phyloP scores from a whole-genome alignment of 2,329 filamentous ascomycete species.

The Xylariaceae sp. region DNA sequence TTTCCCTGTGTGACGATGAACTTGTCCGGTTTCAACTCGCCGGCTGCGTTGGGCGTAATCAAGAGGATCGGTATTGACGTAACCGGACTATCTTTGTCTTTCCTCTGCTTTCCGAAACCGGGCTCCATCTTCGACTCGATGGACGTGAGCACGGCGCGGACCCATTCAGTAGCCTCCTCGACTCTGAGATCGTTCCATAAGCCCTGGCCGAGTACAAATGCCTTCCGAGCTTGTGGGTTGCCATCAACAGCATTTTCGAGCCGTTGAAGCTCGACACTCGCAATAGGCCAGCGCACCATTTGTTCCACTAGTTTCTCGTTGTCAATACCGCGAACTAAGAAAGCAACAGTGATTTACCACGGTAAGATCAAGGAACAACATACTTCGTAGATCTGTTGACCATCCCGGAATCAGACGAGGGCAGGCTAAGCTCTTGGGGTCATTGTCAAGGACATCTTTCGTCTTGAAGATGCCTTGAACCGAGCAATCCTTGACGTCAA shows the following conservation, averaged over 20 bases:
- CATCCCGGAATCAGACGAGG: constrained; percentile 28
- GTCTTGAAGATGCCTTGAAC: constrained; percentile 45
- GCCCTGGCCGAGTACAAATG: constrained; percentile 42
- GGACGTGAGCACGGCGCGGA: constrained; percentile 31
- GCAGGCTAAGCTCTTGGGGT: constrained; percentile 38
- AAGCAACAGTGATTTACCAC: no score
- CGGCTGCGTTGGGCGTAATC: constrained; percentile 42
- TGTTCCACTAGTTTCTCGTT: constrained; percentile 32
- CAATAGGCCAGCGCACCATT: constrained; percentile 39
- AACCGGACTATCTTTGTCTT: no score
- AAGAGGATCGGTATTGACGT: constrained; percentile 32
- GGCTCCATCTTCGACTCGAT: constrained; percentile 24
- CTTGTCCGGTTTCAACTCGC: constrained; percentile 40
- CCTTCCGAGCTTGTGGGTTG: constrained; percentile 30
- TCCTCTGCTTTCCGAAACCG: no score
- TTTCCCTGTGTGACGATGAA: constrained; percentile 43
- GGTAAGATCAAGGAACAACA: no score
- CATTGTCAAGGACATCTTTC: constrained; percentile 37
- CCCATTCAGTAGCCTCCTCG: constrained; percentile 36
- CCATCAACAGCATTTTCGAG: constrained; percentile 33
- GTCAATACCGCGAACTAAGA: constrained; percentile 5
- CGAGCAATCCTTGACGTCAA: constrained; percentile 44
- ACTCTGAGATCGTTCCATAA: constrained; percentile 43
- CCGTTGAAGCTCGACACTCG: constrained; percentile 34
- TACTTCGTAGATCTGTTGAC: constrained; percentile 27